These are phyloP conservation scores for Neurospora sp. DNA, from an alignment of 495 filamentous ascomycete genomes.

Conservation along the genomic window DNA sequence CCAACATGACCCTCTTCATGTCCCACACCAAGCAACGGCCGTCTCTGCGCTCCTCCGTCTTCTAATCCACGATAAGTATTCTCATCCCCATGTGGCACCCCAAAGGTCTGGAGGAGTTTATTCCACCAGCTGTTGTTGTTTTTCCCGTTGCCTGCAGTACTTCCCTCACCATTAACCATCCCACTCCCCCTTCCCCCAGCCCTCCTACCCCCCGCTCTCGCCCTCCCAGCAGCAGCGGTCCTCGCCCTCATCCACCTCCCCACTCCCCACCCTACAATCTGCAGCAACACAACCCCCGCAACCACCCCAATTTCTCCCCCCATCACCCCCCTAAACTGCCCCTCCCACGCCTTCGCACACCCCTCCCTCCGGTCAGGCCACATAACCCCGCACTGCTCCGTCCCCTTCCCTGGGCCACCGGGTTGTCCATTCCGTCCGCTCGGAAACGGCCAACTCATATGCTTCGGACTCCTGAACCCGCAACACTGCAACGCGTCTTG, in stretches of 20 bases:
- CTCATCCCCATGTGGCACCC: not conserved
- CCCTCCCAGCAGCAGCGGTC: not conserved
- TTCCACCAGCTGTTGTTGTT: not conserved
- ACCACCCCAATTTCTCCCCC: conserved; percentile 8
- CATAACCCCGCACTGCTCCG: not conserved
- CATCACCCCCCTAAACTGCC: not conserved
- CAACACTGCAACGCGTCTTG: conserved; percentile 59
- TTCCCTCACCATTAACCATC: not conserved
- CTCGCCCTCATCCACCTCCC: not conserved
- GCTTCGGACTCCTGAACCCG: conserved; percentile 43
- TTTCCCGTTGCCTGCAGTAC: not conserved
- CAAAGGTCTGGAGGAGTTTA: not conserved
- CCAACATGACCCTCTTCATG: not conserved
- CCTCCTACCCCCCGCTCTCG: not conserved
- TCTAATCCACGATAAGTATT: not conserved
- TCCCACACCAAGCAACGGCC: not conserved
- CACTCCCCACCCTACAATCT: conserved; percentile 2
- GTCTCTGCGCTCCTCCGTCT: not conserved
- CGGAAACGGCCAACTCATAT: conserved; percentile 53
- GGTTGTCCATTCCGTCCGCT: not conserved
- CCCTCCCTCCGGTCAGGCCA: conserved; percentile 3
- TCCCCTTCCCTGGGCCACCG: not conserved
- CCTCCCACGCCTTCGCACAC: conserved; percentile 6
- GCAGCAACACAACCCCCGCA: conserved; percentile 4
- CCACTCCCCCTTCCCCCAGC: not conserved